A percentile compares a stretch with the other conserved stretches of the same genome.
These are phyloP conservation scores for Penicillium roqueforti DNA, from an alignment of 495 filamentous ascomycete genomes.

Conservation along the genomic window DNA sequence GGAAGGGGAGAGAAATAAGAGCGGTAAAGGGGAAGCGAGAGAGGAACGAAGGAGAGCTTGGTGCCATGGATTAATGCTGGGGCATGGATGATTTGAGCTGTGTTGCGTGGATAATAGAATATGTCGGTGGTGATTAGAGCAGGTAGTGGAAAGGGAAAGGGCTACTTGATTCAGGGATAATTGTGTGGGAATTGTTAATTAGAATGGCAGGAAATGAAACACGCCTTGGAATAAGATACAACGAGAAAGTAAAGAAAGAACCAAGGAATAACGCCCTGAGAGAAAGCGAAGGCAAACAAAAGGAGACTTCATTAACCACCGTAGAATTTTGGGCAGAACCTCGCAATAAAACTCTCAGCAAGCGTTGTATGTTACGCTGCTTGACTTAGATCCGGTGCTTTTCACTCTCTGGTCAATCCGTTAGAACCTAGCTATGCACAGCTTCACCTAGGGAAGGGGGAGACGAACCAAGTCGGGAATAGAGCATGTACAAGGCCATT, in stretches of 20 bases:
- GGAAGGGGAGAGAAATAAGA: neutral
- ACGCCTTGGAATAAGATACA: constrained; percentile 45
- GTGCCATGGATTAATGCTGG: neutral
- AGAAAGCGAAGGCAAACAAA: constrained; percentile 17
- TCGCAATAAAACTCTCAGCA: constrained; percentile 12
- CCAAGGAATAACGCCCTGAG: constrained; percentile 21
- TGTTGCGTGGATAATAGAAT: constrained; percentile 1
- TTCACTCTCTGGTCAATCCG: constrained; percentile 62
- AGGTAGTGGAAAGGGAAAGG: constrained; percentile 3
- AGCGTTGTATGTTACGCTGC: constrained; percentile 7
- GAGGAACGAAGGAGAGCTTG: neutral
- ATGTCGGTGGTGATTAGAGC: constrained; percentile 6
- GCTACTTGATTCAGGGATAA: constrained; percentile 18
- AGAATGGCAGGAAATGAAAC: constrained; percentile 17
- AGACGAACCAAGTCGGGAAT: constrained; percentile 86
- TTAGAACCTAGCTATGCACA: constrained; percentile 10
- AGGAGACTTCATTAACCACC: constrained; percentile 34
- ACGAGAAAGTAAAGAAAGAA: constrained; percentile 26
- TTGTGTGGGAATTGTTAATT: constrained; percentile 26
- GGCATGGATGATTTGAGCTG: neutral
- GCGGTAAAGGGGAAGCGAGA: neutral
- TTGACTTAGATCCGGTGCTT: constrained; percentile 64
- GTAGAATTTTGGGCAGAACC: constrained; percentile 28
- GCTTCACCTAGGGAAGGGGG: constrained; percentile 8
- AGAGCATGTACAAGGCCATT: constrained; percentile 99